These are phyloP conservation scores for Scheffersomyces cryptocercus DNA, from an alignment of 1,139 yeast species.

Conservation along the genomic window DNA sequence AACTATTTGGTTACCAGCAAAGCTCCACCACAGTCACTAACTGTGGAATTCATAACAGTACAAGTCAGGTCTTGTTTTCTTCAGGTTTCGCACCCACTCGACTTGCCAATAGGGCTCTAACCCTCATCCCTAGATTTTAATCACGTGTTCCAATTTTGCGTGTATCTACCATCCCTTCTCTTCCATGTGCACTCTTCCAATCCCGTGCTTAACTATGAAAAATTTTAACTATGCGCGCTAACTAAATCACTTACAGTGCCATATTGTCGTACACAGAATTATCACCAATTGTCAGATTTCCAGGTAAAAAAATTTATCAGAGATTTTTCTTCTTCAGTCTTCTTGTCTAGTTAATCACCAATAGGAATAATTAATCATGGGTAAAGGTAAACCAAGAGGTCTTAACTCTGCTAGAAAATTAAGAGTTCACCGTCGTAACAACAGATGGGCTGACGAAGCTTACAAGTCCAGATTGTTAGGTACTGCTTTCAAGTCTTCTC, in stretches of 20 bases:
- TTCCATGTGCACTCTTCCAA: too few relatives aligned
- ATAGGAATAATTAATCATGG: constrained; percentile 52
- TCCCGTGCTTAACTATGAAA: not conserved
- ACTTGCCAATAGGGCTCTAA: not conserved
- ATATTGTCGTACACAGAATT: too few relatives aligned
- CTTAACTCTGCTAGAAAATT: constrained; percentile 99
- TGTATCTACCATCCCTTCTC: not conserved
- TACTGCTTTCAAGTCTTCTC: constrained; percentile 99
- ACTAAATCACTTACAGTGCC: too few relatives aligned
- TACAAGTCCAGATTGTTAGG: constrained; percentile 99
- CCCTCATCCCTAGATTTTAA: not conserved
- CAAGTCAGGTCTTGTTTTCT: too few relatives aligned
- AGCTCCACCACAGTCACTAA: too few relatives aligned
- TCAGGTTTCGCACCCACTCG: too few relatives aligned
- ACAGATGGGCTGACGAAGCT: constrained; percentile 99
- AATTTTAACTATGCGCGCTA: not conserved
- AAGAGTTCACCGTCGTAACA: constrained; percentile 99
- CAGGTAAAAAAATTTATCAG: constrained; percentile 1
- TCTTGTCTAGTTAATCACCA: constrained; percentile 8
- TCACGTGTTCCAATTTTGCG: not conserved
- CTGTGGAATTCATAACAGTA: too few relatives aligned
- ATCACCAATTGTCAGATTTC: not conserved
- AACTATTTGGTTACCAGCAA: too few relatives aligned
- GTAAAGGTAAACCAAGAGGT: constrained; percentile 97
- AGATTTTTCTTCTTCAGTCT: constrained; percentile 4